Conservation (phyloP, 2,329 filamentous ascomycete genomes). For the Colletotrichum camelliae region DNA sequence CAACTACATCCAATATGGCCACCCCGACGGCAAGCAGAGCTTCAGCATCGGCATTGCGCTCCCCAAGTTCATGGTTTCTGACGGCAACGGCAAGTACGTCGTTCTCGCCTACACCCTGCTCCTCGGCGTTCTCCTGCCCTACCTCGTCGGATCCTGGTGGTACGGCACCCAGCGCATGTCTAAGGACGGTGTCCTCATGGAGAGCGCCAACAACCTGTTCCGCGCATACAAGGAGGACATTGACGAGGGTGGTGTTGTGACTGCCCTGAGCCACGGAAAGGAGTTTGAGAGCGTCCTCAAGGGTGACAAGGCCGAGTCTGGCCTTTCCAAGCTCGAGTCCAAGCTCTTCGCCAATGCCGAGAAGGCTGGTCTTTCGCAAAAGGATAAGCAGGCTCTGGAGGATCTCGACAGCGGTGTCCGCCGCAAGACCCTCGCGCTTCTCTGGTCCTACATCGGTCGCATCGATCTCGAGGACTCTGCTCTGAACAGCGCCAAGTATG, state of each 20-base stretch:
- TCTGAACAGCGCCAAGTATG: slow-evolving; percentile 85
- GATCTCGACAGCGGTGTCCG: slow-evolving; percentile 80
- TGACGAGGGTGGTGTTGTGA: slow-evolving; percentile 79
- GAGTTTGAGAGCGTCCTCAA: slow-evolving; percentile 82
- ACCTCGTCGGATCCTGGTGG: slow-evolving; percentile 97
- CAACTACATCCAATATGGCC: slow-evolving; percentile 94
- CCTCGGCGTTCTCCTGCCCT: slow-evolving; percentile 89
- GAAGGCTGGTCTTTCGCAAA: slow-evolving; percentile 67
- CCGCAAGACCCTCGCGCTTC: slow-evolving; percentile 84
- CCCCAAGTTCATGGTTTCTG: slow-evolving; percentile 88
- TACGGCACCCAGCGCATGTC: slow-evolving; percentile 94
- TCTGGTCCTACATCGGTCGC: slow-evolving; percentile 95
- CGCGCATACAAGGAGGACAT: slow-evolving; percentile 88
- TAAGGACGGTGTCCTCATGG: slow-evolving; percentile 90
- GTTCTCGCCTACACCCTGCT: slow-evolving; percentile 87
- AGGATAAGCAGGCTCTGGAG: slow-evolving; percentile 79
- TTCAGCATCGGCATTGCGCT: slow-evolving; percentile 97
- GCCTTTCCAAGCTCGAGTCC: slow-evolving; percentile 83
- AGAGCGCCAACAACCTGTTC: slow-evolving; percentile 94
- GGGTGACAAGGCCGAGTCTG: slow-evolving; percentile 79
- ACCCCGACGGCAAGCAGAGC: slow-evolving; percentile 97
- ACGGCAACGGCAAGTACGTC: slow-evolving; percentile 95
- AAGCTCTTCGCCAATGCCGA: slow-evolving; percentile 65
- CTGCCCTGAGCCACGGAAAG: slow-evolving; percentile 81
- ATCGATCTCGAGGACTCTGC: slow-evolving; percentile 80